These are phyloP conservation scores for Coniochaeta ligniaria DNA, from an alignment of 2,329 filamentous ascomycete species.

Conservation along the genomic window DNA sequence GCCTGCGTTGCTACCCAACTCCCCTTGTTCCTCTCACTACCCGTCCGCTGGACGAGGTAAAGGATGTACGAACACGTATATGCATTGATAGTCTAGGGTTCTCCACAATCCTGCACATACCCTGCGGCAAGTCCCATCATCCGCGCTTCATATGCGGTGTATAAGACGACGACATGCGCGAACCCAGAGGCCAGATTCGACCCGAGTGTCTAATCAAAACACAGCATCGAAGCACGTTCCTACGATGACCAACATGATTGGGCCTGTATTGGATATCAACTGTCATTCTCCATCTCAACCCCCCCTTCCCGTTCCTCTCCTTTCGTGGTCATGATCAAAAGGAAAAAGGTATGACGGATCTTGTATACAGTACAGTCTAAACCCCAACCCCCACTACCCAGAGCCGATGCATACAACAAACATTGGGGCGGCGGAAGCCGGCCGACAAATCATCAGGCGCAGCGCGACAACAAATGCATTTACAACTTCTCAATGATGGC, in stretches of 20 bases:
- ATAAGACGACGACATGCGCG: background rate
- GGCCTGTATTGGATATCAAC: background rate
- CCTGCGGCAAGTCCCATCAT: background rate
- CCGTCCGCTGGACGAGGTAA: background rate
- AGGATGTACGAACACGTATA: background rate
- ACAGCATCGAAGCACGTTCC: constrained; percentile 1
- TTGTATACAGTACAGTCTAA: constrained; percentile 4
- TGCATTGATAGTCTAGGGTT: background rate
- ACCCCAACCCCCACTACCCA: background rate
- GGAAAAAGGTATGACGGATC: background rate
- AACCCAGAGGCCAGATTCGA: background rate
- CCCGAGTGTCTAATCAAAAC: background rate
- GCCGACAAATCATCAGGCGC: background rate
- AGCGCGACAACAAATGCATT: constrained; percentile 17
- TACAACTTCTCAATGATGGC: constrained; percentile 76
- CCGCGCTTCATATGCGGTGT: background rate
- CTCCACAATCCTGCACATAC: background rate
- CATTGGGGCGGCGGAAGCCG: background rate
- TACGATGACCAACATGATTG: background rate
- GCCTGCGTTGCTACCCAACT: constrained; percentile 1
- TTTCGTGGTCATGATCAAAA: background rate
- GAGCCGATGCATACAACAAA: constrained; percentile 1
- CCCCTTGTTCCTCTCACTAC: background rate
- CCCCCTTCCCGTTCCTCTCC: background rate
- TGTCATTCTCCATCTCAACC: background rate